Conservation (phyloP, 345 rosid genomes). For the Excoecaria agallocha region DNA sequence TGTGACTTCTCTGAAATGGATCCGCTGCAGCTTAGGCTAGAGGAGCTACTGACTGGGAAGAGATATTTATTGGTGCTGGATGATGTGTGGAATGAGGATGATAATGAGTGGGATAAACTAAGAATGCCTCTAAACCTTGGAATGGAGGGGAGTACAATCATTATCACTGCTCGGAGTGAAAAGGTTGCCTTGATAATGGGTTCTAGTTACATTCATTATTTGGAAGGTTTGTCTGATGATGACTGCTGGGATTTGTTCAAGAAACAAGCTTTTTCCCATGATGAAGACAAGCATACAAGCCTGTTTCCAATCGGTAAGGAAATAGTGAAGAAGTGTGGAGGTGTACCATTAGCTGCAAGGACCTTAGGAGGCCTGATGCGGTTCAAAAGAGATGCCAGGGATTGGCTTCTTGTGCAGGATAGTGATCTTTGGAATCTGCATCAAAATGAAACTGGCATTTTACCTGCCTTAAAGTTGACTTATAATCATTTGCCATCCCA, state of each 20-base stretch:
- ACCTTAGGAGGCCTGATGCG: constrained; percentile 28
- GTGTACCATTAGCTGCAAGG: constrained; percentile 30
- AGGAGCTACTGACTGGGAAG: background rate
- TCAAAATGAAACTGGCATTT: background rate
- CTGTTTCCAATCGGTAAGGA: constrained; percentile 18
- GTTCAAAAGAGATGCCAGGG: constrained; percentile 14
- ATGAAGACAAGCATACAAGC: constrained; percentile 1
- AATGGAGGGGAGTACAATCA: constrained; percentile 19
- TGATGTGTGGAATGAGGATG: constrained; percentile 29
- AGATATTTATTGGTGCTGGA: constrained; percentile 26
- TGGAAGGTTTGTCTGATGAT: constrained; percentile 18
- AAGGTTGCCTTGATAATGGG: constrained; percentile 17
- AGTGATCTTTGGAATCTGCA: background rate
- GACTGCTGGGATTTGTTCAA: constrained; percentile 29
- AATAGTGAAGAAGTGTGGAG: constrained; percentile 26
- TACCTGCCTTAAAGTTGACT: constrained; percentile 3
- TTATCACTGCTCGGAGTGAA: constrained; percentile 20
- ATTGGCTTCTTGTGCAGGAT: constrained; percentile 1
- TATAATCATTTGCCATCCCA: constrained; percentile 5
- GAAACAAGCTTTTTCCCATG: constrained; percentile 16
- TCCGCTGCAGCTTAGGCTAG: constrained; percentile 20
- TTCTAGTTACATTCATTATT: background rate
- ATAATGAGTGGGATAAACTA: constrained; percentile 23
- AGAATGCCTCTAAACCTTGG: constrained; percentile 13
- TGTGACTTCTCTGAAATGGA: constrained; percentile 17